These are phyloP conservation scores for Pseudisothecium myosuroides DNA, from an alignment of 225 moss, liverwort and hornwort genomes.

Conservation along the genomic window DNA sequence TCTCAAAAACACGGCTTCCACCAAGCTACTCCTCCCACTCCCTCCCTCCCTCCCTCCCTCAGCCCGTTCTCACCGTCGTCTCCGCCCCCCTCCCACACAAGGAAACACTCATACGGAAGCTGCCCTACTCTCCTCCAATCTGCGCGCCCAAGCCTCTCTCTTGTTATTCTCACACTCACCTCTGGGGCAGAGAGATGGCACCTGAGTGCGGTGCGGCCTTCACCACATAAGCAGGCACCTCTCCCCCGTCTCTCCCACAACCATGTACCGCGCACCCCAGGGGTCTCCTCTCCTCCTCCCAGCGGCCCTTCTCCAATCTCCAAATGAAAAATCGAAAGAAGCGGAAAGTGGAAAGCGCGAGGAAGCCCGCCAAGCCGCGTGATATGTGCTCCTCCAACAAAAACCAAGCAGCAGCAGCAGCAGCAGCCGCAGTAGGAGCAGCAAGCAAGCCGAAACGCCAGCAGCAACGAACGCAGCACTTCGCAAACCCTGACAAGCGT, in stretches of 20 bases:
- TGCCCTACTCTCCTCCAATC: background rate
- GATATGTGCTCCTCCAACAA: background rate
- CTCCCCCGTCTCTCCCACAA: constrained; percentile 41
- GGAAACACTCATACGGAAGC: background rate
- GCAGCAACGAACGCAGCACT: background rate
- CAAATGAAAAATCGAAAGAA: background rate
- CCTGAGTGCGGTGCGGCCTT: constrained; percentile 62
- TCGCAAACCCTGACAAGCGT: background rate
- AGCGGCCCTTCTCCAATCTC: background rate
- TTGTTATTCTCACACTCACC: constrained; percentile 13
- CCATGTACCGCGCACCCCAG: constrained; percentile 28
- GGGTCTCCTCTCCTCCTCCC: background rate
- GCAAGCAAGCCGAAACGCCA: background rate
- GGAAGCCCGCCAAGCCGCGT: background rate
- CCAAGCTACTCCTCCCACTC: background rate
- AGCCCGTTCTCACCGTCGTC: background rate
- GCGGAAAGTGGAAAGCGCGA: background rate
- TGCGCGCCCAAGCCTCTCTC: background rate
- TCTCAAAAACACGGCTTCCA: background rate
- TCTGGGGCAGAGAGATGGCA: constrained; percentile 50
- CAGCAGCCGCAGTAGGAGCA: background rate
- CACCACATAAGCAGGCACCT: constrained; percentile 49
- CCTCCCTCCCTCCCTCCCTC: background rate
- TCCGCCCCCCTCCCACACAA: background rate
- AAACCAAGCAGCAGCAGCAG: background rate